Evolutionary conservation across 2,329 filamentous ascomycete species (phyloP).

Genomic region (Penicillium sclerotiorum): DNA sequence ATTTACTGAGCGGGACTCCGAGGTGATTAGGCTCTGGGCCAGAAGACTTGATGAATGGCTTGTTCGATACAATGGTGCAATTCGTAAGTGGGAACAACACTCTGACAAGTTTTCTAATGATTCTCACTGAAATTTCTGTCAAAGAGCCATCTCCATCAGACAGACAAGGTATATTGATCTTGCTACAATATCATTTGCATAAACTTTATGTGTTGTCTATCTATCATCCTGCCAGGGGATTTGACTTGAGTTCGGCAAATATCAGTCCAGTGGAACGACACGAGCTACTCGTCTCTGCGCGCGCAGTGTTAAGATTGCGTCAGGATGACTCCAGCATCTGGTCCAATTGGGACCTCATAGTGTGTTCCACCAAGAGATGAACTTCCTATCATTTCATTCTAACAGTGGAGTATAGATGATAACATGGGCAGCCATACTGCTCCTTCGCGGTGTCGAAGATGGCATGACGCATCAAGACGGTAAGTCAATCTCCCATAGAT

Average conservation of each 20-base stretch:
- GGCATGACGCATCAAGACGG: slow-evolving; percentile 33
- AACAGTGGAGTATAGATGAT: slow-evolving; percentile 25
- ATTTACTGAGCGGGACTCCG: slow-evolving; percentile 30
- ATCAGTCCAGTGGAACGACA: slow-evolving; percentile 30
- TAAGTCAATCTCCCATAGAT: slow-evolving; percentile 10
- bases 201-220: slow-evolving; percentile 36
- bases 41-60: slow-evolving; percentile 33
- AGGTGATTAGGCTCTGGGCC: slow-evolving; percentile 33
- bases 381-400: too few relatives aligned
- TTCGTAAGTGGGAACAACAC: slow-evolving; percentile 20
- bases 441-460: slow-evolving; percentile 31
- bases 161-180: slow-evolving; percentile 32
- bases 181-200: slow-evolving; percentile 35
- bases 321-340: slow-evolving; percentile 35
- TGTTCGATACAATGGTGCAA: slow-evolving; percentile 31
- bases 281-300: slow-evolving; percentile 33
- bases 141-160: slow-evolving; percentile 31
- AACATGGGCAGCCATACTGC: slow-evolving; percentile 31
- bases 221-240: slow-evolving; percentile 33
- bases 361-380: slow-evolving; percentile 7
- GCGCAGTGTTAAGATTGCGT: slow-evolving; percentile 30
- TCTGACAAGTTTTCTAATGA: neutral
- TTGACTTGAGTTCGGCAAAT: slow-evolving; percentile 30
- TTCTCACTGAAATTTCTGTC: neutral
- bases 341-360: slow-evolving; percentile 37